Percentiles rank a stretch among this genome's conserved stretches.
Conservation (phyloP, 2,329 filamentous ascomycete species). For the Shiraia sp. region DNA sequence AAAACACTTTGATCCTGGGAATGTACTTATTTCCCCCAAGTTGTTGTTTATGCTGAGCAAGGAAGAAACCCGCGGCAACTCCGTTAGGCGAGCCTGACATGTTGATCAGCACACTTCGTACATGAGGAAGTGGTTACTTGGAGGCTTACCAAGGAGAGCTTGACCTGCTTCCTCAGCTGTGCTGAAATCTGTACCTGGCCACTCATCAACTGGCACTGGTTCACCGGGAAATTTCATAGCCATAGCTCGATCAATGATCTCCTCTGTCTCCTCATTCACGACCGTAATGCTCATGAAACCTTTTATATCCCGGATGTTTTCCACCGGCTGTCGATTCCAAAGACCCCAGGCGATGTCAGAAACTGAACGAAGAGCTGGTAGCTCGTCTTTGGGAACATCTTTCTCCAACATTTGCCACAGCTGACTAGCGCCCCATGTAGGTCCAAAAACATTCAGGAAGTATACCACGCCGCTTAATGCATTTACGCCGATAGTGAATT, state of each 20-base stretch:
- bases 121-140: too few species aligned
- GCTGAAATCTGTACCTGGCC: not conserved
- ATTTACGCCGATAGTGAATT: constrained; percentile 17
- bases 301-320: constrained; percentile 5
- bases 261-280: constrained; percentile 10
- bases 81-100: constrained; percentile 17
- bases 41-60: constrained; percentile 13
- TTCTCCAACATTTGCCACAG: constrained; percentile 1
- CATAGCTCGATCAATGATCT: constrained; percentile 13
- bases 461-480: constrained; percentile 6
- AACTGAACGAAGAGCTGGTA: constrained; percentile 14
- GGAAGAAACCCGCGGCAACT: constrained; percentile 10
- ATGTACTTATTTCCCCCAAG: constrained; percentile 12
- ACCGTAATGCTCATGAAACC: constrained; percentile 15
- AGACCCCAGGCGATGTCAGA: constrained; percentile 25
- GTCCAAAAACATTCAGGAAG: constrained; percentile 12
- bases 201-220: too few species aligned
- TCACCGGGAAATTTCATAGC: too few species aligned
- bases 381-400: constrained; percentile 9
- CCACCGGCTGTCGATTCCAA: constrained; percentile 11
- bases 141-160: too few species aligned
- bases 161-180: not conserved
- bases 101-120: too few species aligned
- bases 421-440: constrained; percentile 3
- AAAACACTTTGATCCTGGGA: constrained; percentile 14